These are phyloP conservation scores for Amanita inopinata DNA, from an alignment of 768 basidiomycete genomes.

Conservation along the genomic window DNA sequence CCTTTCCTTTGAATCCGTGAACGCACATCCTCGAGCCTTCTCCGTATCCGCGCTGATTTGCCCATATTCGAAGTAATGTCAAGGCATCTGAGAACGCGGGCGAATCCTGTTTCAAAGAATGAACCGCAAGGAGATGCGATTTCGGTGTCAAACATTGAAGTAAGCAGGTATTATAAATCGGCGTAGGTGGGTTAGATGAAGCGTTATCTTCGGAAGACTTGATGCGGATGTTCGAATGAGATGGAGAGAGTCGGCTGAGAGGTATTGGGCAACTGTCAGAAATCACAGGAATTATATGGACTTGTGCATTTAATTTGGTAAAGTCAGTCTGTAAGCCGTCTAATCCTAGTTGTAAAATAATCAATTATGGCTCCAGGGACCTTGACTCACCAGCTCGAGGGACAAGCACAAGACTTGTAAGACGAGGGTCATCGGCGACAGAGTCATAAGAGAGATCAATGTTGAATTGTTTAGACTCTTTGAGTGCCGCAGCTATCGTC, in stretches of 20 bases:
- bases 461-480: conserved; percentile 32
- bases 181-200: conserved; percentile 45
- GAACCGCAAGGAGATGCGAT: conserved; percentile 42
- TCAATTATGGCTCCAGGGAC: too few relatives aligned
- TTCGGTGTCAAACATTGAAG: conserved; percentile 42
- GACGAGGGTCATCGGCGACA: conserved; percentile 48
- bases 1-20: conserved; percentile 60
- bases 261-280: conserved; percentile 53
- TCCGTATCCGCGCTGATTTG: conserved; percentile 73
- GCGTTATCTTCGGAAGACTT: conserved; percentile 14
- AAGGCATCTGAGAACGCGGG: conserved; percentile 67
- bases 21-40: conserved; percentile 47
- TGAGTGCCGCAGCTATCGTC: conserved; percentile 56
- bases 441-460: conserved; percentile 59
- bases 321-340: conserved; percentile 48
- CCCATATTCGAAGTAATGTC: conserved; percentile 82
- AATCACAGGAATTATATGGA: conserved; percentile 68
- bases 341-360: conserved; percentile 20
- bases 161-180: conserved; percentile 71
- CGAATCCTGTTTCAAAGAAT: conserved; percentile 42
- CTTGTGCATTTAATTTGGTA: conserved; percentile 55
- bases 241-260: conserved; percentile 60
- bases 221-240: conserved; percentile 48
- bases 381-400: conserved; percentile 41
- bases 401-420: conserved; percentile 53